These are phyloP conservation scores for Diaporthe velutina DNA, from an alignment of 2,329 filamentous ascomycete species.

Conservation along the genomic window DNA sequence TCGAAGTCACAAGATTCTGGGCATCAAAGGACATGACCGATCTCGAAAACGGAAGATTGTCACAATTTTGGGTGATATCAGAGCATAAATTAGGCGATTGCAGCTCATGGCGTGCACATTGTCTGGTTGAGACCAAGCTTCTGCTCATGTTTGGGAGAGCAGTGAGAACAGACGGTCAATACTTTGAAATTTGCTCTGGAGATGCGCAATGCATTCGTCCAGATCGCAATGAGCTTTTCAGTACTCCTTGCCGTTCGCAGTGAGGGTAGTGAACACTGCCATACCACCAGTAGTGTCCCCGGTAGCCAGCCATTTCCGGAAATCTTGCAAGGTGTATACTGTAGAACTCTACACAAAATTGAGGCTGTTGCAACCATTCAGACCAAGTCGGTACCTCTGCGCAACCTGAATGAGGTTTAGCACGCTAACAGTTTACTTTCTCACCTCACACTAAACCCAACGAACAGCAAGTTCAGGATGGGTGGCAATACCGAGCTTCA, in stretches of 20 bases:
- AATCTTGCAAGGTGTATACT: too few species aligned
- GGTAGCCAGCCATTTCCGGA: too few species aligned
- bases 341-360: too few species aligned
- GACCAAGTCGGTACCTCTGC: not conserved
- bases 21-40: not conserved
- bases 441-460: not conserved
- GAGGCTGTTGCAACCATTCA: not conserved
- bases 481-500: not conserved
- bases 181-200: not conserved
- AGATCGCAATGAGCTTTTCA: too few species aligned
- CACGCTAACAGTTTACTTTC: not conserved
- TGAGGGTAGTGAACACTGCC: too few species aligned
- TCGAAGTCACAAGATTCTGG: not conserved
- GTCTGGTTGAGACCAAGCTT: not conserved
- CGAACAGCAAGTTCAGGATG: not conserved
- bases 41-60: too few species aligned
- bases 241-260: too few species aligned
- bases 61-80: not conserved
- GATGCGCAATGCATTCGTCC: not conserved
- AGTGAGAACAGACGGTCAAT: not conserved
- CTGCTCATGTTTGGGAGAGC: not conserved
- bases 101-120: not conserved
- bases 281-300: too few species aligned
- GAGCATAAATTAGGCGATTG: not conserved
- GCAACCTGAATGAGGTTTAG: not conserved